Evolutionary conservation across 176 grass and related monocot genomes (phyloP).

Genomic region (Cenchrus fungigraminus): DNA sequence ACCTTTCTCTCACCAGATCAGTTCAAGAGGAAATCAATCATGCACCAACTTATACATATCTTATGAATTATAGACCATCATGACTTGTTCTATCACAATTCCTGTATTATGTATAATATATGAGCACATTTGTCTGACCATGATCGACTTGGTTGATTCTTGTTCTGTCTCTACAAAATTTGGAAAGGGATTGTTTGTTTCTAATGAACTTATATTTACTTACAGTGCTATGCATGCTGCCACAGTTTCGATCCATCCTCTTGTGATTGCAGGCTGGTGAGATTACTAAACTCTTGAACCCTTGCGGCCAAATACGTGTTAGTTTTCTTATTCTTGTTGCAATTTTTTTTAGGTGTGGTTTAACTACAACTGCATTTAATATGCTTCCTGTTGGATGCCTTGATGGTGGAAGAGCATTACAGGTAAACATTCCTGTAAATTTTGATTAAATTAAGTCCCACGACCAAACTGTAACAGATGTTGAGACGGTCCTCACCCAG

Average conservation of each 20-base stretch:
- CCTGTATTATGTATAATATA: constrained; percentile 3
- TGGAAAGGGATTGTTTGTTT: not conserved
- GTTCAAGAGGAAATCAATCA: constrained; percentile 21
- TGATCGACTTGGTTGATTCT: constrained; percentile 13
- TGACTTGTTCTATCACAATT: not conserved
- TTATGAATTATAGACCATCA: no score
- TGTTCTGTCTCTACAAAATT: not conserved
- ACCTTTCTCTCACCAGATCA: constrained; percentile 9
- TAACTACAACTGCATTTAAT: constrained; percentile 96
- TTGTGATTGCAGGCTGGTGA: constrained; percentile 98
- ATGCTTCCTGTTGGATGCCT: constrained; percentile 97
- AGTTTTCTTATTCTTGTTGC: constrained; percentile 41
- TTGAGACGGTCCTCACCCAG: constrained; percentile 6
- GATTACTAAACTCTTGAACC: constrained; percentile 33
- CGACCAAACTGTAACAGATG: not conserved
- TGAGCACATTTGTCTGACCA: not conserved
- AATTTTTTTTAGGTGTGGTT: constrained; percentile 79
- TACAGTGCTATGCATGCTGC: constrained; percentile 93
- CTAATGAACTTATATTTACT: constrained; percentile 42
- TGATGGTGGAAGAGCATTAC: constrained; percentile 96
- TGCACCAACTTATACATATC: not conserved
- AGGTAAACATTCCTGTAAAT: constrained; percentile 51
- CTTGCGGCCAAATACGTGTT: constrained; percentile 14
- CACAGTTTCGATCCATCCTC: constrained; percentile 89
- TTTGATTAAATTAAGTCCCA: not conserved